A percentile compares a stretch with the other conserved stretches of the same genome.
These are phyloP conservation scores for Aspergillus nomiae DNA, from an alignment of 2,329 filamentous ascomycete genomes.

Conservation along the genomic window DNA sequence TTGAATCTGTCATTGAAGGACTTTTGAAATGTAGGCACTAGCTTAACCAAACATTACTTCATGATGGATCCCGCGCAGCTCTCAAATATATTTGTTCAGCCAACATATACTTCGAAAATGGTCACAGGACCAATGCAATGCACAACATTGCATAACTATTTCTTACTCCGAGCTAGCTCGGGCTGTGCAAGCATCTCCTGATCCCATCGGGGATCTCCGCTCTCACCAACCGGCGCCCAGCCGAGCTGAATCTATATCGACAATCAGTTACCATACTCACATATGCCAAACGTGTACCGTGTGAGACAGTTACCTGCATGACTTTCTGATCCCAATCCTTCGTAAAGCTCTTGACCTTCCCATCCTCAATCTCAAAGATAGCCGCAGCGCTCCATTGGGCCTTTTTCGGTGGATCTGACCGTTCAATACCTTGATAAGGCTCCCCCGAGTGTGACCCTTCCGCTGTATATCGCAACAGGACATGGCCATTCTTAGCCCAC, in stretches of 20 bases:
- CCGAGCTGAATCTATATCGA: conserved; percentile 21
- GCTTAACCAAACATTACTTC: background rate
- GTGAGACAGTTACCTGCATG: conserved; percentile 19
- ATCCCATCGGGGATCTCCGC: conserved; percentile 25
- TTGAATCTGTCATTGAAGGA: background rate
- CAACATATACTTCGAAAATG: background rate
- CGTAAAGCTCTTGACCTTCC: conserved; percentile 39
- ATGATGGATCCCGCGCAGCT: background rate
- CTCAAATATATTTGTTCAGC: background rate
- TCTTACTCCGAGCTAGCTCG: conserved; percentile 15
- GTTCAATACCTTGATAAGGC: conserved; percentile 39
- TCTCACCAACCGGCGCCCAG: conserved; percentile 23
- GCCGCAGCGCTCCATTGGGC: conserved; percentile 41
- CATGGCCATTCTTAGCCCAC: conserved; percentile 38
- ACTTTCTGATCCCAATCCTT: conserved; percentile 42
- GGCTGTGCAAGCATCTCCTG: conserved; percentile 19
- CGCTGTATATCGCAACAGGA: conserved; percentile 40
- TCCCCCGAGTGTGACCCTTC: conserved; percentile 39
- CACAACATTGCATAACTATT: background rate
- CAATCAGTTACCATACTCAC: background rate
- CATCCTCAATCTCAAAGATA: conserved; percentile 41
- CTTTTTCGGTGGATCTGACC: conserved; percentile 28
- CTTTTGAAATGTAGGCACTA: background rate
- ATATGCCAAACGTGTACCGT: background rate
- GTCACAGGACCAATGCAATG: too few species aligned